These are phyloP conservation scores for Trichoderma gracile DNA, from an alignment of 2,329 filamentous ascomycete genomes.

Conservation along the genomic window DNA sequence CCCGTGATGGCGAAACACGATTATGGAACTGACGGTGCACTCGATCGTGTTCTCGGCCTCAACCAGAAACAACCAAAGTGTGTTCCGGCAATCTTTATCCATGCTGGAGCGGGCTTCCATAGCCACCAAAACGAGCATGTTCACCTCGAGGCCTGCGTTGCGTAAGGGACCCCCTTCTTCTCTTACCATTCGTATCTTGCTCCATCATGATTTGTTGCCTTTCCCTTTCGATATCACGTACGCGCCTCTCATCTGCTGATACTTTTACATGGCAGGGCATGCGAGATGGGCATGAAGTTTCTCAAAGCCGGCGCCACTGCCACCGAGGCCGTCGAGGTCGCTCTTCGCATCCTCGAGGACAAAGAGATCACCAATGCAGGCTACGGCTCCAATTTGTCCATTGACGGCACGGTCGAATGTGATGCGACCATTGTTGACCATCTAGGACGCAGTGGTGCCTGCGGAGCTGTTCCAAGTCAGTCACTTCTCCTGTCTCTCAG, in stretches of 20 bases:
- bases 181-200: neutral
- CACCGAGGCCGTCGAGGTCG: constrained; percentile 85
- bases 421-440: constrained; percentile 94
- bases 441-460: constrained; percentile 85
- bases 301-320: constrained; percentile 77
- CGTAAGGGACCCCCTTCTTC: constrained; percentile 61
- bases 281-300: constrained; percentile 78
- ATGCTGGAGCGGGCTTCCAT: constrained; percentile 93
- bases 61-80: constrained; percentile 38
- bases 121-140: constrained; percentile 80
- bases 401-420: constrained; percentile 89
- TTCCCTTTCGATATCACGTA: neutral
- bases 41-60: constrained; percentile 44
- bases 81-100: constrained; percentile 82
- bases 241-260: neutral
- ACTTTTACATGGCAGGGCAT: constrained; percentile 59
- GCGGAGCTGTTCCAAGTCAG: constrained; percentile 86
- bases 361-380: constrained; percentile 95
- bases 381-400: constrained; percentile 90
- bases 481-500: constrained; percentile 29
- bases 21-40: constrained; percentile 45
- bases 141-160: constrained; percentile 82
- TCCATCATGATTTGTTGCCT: neutral
- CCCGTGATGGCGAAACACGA: constrained; percentile 52
- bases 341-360: constrained; percentile 85